A percentile compares a stretch with the other conserved stretches of the same genome.
phyloP scores from a whole-genome alignment of 345 rosid genomes.

The Orychophragmus violaceus region DNA sequence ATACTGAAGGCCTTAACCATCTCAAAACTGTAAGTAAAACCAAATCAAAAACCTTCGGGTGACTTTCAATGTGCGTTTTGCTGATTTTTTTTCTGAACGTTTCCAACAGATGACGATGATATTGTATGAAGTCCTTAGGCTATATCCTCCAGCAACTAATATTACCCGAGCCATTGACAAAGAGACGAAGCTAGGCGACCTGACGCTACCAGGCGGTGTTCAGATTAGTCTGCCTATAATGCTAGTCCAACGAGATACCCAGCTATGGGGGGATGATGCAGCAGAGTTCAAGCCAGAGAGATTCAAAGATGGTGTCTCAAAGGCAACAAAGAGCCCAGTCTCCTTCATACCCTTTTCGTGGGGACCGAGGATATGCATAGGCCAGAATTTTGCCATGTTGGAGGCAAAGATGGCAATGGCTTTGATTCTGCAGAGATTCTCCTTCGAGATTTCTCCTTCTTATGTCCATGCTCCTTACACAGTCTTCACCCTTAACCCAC shows the following conservation, averaged over 20 bases:
- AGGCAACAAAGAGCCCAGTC: constrained; percentile 44
- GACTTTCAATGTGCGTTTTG: neutral
- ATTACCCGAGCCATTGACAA: constrained; percentile 14
- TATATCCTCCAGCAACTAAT: constrained; percentile 23
- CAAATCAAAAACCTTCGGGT: neutral
- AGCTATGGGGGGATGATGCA: constrained; percentile 55
- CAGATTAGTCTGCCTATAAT: constrained; percentile 19
- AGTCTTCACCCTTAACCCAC: constrained; percentile 36
- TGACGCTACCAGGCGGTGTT: constrained; percentile 33
- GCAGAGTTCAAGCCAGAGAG: constrained; percentile 51
- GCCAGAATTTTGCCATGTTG: constrained; percentile 48
- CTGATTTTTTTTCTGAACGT: neutral
- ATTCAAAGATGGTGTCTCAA: constrained; percentile 41
- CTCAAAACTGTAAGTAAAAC: constrained; percentile 39
- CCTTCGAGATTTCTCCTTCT: constrained; percentile 41
- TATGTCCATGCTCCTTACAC: constrained; percentile 39
- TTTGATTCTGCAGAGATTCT: constrained; percentile 43
- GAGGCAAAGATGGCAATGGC: constrained; percentile 48
- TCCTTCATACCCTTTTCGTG: constrained; percentile 23
- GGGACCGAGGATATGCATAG: constrained; percentile 42
- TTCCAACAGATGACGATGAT: constrained; percentile 26
- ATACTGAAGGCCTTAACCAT: constrained; percentile 17
- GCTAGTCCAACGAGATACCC: constrained; percentile 38
- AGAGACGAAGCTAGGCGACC: constrained; percentile 39
- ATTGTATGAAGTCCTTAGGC: constrained; percentile 23